Conservation (phyloP, 441 rosid species). For the Erodium moschatum region DNA sequence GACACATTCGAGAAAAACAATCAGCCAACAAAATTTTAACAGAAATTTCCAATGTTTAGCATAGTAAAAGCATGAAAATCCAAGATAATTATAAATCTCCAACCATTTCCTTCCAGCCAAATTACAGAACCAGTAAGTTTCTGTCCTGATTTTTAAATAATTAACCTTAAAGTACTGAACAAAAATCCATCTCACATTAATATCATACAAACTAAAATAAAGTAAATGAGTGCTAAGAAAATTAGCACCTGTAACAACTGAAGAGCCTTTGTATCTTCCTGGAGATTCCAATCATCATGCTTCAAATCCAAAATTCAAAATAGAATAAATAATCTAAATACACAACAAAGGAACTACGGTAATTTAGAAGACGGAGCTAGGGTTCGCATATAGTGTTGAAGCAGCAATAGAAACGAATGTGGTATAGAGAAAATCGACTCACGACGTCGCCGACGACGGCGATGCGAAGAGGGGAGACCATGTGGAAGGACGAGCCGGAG, state of each 20-base stretch:
- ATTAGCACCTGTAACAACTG: slow-evolving; percentile 45
- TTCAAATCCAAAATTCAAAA: slow-evolving; percentile 19
- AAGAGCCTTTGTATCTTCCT: slow-evolving; percentile 75
- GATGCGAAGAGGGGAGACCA: slow-evolving; percentile 36
- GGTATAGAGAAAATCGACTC: slow-evolving; percentile 16
- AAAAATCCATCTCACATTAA: neutral
- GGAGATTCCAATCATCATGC: slow-evolving; percentile 73
- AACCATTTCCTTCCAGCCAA: neutral
- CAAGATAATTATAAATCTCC: neutral
- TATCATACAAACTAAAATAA: neutral
- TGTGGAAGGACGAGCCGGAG: slow-evolving; percentile 29
- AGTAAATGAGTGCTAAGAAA: neutral
- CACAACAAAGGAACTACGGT: neutral
- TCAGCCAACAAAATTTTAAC: neutral
- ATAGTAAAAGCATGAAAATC: neutral
- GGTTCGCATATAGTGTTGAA: neutral
- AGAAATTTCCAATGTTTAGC: neutral
- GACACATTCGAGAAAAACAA: neutral
- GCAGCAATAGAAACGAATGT: neutral
- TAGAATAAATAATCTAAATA: neutral
- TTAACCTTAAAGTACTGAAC: neutral
- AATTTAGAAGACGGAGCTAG: neutral
- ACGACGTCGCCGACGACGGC: slow-evolving; percentile 79
- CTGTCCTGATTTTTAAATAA: neutral
- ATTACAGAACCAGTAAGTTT: slow-evolving; percentile 2